Evolutionary conservation across 2,329 filamentous ascomycete genomes (phyloP).

Genomic region (Orbilia quercus): DNA sequence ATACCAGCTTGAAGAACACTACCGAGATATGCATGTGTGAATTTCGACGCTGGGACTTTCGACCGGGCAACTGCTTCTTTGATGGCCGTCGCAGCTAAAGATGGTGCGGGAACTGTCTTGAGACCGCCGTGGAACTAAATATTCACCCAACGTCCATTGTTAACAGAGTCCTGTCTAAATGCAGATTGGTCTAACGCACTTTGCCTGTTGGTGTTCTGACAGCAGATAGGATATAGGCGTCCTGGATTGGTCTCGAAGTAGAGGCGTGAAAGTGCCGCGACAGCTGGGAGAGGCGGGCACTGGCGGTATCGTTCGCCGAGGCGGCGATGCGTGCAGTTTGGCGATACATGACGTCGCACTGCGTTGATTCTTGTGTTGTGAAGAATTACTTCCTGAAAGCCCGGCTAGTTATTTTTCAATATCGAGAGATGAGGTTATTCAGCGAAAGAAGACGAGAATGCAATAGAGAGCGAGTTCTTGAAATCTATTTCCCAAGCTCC

Average conservation of each 20-base stretch:
- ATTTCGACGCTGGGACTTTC: slow-evolving; percentile 79
- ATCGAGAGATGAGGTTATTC: not conserved
- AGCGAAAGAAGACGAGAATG: slow-evolving; percentile 5
- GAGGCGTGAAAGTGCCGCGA: slow-evolving; percentile 68
- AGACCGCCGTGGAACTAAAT: slow-evolving; percentile 92
- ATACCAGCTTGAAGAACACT: slow-evolving; percentile 87
- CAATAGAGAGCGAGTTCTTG: not conserved
- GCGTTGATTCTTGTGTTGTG: slow-evolving; percentile 21
- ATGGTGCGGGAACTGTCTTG: slow-evolving; percentile 82
- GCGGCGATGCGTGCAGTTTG: slow-evolving; percentile 42
- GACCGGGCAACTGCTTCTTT: slow-evolving; percentile 90
- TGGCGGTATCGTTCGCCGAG: slow-evolving; percentile 48
- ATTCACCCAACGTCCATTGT: not conserved
- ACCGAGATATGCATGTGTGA: slow-evolving; percentile 96
- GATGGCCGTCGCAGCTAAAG: slow-evolving; percentile 89
- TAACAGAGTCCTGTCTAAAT: slow-evolving; percentile 15
- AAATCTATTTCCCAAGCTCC: slow-evolving; percentile 4
- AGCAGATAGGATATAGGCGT: slow-evolving; percentile 93
- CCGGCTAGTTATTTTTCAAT: too few relatives aligned
- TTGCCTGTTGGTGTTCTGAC: slow-evolving; percentile 90
- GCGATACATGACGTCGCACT: slow-evolving; percentile 40
- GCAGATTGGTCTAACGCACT: slow-evolving; percentile 66
- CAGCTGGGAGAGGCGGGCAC: slow-evolving; percentile 65
- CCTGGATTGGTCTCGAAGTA: slow-evolving; percentile 73
- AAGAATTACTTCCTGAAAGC: too few relatives aligned